Evolutionary conservation across 768 basidiomycete genomes (phyloP).

Genomic region (Tricholoma matsutake): DNA sequence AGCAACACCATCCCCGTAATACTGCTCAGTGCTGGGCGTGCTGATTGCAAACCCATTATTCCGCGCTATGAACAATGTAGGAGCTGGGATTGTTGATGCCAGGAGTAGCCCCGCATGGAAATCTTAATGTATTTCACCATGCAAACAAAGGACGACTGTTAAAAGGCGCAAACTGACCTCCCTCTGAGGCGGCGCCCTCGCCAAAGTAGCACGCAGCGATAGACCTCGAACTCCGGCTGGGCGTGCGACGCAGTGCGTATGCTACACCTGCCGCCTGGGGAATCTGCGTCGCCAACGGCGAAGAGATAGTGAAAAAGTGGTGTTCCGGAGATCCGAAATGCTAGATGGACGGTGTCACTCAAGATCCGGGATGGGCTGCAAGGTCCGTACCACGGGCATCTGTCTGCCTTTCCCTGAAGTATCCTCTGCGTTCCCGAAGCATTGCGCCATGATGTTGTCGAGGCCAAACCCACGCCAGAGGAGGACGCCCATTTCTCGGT

Average conservation of each 20-base stretch:
- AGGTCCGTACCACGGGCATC: conserved; percentile 76
- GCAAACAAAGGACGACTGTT: background rate
- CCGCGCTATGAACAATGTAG: conserved; percentile 70
- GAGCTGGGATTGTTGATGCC: conserved; percentile 72
- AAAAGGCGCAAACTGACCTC: conserved; percentile 39
- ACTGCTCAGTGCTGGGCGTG: conserved; percentile 87
- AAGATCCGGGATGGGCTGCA: conserved; percentile 1
- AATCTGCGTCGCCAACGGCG: conserved; percentile 90
- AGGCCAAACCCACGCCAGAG: conserved; percentile 83
- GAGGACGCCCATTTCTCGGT: conserved; percentile 89
- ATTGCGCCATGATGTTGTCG: conserved; percentile 85
- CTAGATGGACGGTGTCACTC: conserved; percentile 30
- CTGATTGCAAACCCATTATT: conserved; percentile 96
- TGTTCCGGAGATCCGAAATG: conserved; percentile 83
- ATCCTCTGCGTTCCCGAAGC: conserved; percentile 86
- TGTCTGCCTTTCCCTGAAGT: conserved; percentile 80
- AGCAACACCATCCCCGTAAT: conserved; percentile 90
- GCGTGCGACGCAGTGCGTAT: conserved; percentile 82
- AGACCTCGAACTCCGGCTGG: conserved; percentile 59
- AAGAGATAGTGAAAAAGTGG: conserved; percentile 94
- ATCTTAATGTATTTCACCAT: conserved; percentile 42
- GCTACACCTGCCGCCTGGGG: conserved; percentile 93
- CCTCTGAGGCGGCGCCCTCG: conserved; percentile 92
- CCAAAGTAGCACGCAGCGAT: conserved; percentile 91
- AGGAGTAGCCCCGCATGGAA: conserved; percentile 90